phyloP scores from a whole-genome alignment of 169 alveolate genomes.

The Plasmodium cynomolgi region DNA sequence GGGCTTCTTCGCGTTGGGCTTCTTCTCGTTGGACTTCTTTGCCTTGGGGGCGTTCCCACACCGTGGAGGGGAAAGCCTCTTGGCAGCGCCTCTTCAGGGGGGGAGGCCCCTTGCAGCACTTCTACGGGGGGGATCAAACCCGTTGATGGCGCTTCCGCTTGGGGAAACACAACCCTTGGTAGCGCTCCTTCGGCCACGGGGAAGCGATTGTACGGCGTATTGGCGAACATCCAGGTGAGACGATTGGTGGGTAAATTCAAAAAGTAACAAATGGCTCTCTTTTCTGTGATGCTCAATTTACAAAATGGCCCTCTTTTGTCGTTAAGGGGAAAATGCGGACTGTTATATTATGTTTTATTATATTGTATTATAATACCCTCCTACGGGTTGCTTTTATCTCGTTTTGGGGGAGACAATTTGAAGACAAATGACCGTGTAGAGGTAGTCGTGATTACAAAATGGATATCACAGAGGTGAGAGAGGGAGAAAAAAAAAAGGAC shows the following conservation, averaged over 20 bases:
- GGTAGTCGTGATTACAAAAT: not conserved
- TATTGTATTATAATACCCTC: too few species aligned
- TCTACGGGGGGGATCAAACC: not conserved
- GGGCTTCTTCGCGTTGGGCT: not conserved
- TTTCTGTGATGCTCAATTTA: not conserved
- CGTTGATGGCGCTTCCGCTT: not conserved
- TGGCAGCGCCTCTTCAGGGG: not conserved
- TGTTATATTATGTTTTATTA: not conserved
- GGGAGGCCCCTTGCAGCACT: too few species aligned
- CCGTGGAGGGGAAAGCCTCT: not conserved
- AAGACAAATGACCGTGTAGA: not conserved
- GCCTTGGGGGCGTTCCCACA: not conserved
- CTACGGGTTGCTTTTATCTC: not conserved
- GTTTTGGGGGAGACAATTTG: not conserved
- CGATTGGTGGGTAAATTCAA: not conserved
- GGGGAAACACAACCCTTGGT: not conserved
- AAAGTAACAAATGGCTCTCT: not conserved
- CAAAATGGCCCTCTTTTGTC: not conserved
- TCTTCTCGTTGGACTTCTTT: too few species aligned
- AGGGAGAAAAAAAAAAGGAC: not conserved
- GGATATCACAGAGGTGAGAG: not conserved
- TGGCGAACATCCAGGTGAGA: not conserved
- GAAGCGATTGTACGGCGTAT: not conserved
- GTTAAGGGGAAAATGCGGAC: not conserved
- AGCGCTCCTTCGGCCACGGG: not conserved